Evolutionary conservation across 352 stramenopile species (phyloP), one percentile per base, ranked within the genome.

Genomic region (Chrysophaeum taylorii): DNA sequence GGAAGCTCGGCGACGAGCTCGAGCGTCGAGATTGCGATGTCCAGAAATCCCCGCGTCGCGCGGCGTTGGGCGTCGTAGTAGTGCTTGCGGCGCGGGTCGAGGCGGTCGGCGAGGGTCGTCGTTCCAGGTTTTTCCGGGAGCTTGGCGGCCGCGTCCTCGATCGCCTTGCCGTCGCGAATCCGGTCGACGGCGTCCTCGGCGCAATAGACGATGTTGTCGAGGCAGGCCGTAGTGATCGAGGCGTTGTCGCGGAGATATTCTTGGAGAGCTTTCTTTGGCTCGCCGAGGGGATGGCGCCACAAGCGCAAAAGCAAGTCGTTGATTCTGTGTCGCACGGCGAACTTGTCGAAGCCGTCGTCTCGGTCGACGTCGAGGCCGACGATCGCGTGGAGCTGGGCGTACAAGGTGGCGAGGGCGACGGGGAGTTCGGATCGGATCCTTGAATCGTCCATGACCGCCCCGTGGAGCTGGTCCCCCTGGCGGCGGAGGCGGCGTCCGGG

Each of bases 181-280:
- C 52, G 33, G 9, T 36, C 25, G 5, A 63, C 27, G 7, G 52
- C 7, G 52, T 63, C 52, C 25, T 39, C n/a, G 52, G 5, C 25
- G 52, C 52, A 63, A 31, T 63, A 63, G 52, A 63, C 33, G 2
- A 63, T 38, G 7, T 25, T 63, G 33, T 63, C 52, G 25, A 63
- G 33, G 27, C 4, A 14, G 9, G 52, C 52, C 7, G 7, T 15
- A 31, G 5, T 31, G 33, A 63, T 25, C 27, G 14, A 4, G 9
- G 27, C 33, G 27, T 7, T 23, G 52, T 12, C 52, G 52, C 36
- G 27, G 52, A 63, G 9, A 5, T 9, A n/a, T n/a, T n/a, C n/a
- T 12, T 14, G 9, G 25, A 63, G n/a, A 2, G 52, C 52, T 7
- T 9, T 23, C 9, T 31, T 7, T 31, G 52, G 25, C 25, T 63